Base-by-base conservation (phyloP, 768 basidiomycete genomes). In the Pluteus cervinus region DNA sequence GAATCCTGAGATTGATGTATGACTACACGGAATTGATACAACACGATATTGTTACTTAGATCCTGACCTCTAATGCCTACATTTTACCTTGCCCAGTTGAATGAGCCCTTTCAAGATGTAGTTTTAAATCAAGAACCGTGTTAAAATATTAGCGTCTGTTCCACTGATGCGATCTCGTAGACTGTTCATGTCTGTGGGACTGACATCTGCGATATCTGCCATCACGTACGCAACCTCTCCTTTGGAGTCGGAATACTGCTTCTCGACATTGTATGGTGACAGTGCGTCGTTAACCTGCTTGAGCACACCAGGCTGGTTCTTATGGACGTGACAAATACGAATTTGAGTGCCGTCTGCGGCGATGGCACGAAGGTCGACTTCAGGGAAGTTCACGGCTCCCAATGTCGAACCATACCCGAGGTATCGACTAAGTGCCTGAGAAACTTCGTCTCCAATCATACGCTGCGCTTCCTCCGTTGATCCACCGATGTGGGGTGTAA, bases 381-480 rank as follows among this genome's bases (percentile, higher is more conserved):
- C 94, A 33, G 96, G 94, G 79, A 99, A 97, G 69, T 98, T 98
- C 71, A 98, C 96, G 3, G 91, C 83, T 32, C 92, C 91, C 39
- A 90, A 43, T 3, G 89, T 87, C 17, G 91, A 82, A 35, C 96
- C 96, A 55, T 82, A 90, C 62, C 82, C 85, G 58, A 98, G 79
- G 63, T 97, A 99, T 38, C 92, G 83, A 16, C 75, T 69, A 29
- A 99, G 66, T 3, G 92, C 80, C 23, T 75, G 72, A 4, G 89
- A 77, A 33, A 99, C 96, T 60, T 99, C 96, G 41, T 89, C 82
- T 10, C 96, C 96, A 42, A 99, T 98, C 79, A 93, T 89, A 37
- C 81, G 75, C 61, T 99, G 96, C 4, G 96, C 96, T 59, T 99
- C 96, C 59, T 99, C 96, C 12, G 96, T 99, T 21, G 94, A 98